Evolutionary conservation across 2,329 filamentous ascomycete genomes (phyloP).

Genomic region (Tolypocladium tundrense): DNA sequence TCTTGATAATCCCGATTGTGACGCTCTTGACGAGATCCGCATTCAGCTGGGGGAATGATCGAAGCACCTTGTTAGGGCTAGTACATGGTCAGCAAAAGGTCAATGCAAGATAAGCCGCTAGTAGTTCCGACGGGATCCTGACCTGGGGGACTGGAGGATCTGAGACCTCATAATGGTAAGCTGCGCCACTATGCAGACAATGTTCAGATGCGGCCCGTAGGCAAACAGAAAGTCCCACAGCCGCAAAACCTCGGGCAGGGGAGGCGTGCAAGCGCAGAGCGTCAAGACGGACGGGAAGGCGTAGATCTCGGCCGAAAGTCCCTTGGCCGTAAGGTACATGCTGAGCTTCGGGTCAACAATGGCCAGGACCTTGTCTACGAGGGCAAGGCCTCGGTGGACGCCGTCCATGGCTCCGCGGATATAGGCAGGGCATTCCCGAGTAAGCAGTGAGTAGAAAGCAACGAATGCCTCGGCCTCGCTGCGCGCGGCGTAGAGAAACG

Average conservation of each 20-base stretch:
- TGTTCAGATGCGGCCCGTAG: constrained; percentile 89
- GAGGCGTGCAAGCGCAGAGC: constrained; percentile 89
- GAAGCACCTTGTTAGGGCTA: constrained; percentile 86
- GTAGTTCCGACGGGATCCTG: constrained; percentile 7
- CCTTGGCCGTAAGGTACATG: constrained; percentile 73
- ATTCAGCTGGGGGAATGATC: constrained; percentile 75
- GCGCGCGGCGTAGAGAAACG: constrained; percentile 87
- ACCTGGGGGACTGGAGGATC: constrained; percentile 78
- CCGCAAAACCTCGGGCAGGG: constrained; percentile 81
- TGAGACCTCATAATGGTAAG: constrained; percentile 78
- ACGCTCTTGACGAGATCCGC: constrained; percentile 76
- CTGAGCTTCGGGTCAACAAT: constrained; percentile 87
- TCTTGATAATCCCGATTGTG: constrained; percentile 76
- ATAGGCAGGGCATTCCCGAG: constrained; percentile 82
- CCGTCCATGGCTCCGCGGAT: constrained; percentile 95
- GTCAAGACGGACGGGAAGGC: constrained; percentile 93
- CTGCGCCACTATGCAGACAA: constrained; percentile 93
- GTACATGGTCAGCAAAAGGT: constrained; percentile 9
- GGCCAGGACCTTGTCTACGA: constrained; percentile 85
- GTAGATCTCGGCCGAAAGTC: constrained; percentile 87
- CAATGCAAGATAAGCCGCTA: neutral
- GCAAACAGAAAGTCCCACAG: constrained; percentile 98
- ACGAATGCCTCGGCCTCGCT: constrained; percentile 93
- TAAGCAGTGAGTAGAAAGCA: constrained; percentile 80
- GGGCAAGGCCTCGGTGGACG: constrained; percentile 79